Percentiles rank a stretch among this genome's conserved stretches.
Evolutionary conservation across 768 basidiomycete species (phyloP).

Genomic region (Suillus luteus): DNA sequence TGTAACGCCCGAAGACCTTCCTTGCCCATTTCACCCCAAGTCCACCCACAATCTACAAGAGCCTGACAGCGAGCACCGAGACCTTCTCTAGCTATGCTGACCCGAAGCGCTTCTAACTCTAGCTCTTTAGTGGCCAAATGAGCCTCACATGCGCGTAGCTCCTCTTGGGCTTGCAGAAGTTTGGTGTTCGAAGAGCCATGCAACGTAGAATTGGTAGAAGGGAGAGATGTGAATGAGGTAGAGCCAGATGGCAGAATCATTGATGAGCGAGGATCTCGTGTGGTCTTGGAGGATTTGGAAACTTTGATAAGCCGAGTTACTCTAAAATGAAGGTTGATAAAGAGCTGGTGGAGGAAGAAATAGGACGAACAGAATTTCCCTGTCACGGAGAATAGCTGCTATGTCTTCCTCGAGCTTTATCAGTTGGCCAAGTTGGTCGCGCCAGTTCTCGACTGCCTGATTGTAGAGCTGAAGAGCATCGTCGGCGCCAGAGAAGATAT

Average conservation of each 20-base stretch:
- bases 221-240: slow-evolving; percentile 45
- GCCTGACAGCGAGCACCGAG: slow-evolving; percentile 63
- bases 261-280: slow-evolving; percentile 41
- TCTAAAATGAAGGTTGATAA: slow-evolving; percentile 36
- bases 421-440: slow-evolving; percentile 57
- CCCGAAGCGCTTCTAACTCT: slow-evolving; percentile 55
- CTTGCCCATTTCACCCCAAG: slow-evolving; percentile 68
- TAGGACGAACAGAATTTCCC: slow-evolving; percentile 74
- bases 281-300: slow-evolving; percentile 55
- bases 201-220: slow-evolving; percentile 31
- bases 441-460: slow-evolving; percentile 63
- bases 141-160: slow-evolving; percentile 81
- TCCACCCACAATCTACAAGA: slow-evolving; percentile 67
- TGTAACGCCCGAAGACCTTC: slow-evolving; percentile 48
- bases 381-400: slow-evolving; percentile 65
- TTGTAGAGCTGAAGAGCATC: slow-evolving; percentile 68
- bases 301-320: slow-evolving; percentile 80
- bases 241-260: slow-evolving; percentile 35
- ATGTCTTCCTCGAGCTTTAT: slow-evolving; percentile 76
- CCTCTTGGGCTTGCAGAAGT: slow-evolving; percentile 66
- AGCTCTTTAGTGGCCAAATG: slow-evolving; percentile 71
- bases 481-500: slow-evolving; percentile 62
- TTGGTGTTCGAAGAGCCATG: slow-evolving; percentile 40
- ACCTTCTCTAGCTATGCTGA: slow-evolving; percentile 61
- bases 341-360: not conserved